Conservation (phyloP, 225 moss, liverwort and hornwort species). For the Polytrichum formosum region DNA sequence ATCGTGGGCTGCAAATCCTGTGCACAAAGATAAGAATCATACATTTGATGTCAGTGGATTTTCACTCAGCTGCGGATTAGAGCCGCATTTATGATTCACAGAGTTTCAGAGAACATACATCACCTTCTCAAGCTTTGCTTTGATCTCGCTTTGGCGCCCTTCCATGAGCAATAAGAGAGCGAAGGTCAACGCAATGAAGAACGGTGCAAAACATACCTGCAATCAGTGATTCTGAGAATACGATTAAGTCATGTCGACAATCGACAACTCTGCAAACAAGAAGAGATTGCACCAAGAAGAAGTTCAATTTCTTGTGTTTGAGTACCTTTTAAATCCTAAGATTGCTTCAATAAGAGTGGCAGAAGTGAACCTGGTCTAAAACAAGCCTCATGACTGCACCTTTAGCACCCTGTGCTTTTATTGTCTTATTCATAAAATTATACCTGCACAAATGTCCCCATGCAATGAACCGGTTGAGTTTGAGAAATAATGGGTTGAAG, state of each 20-base stretch:
- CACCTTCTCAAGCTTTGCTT: constrained; percentile 35
- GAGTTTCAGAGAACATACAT: constrained; percentile 5
- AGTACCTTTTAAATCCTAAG: background rate
- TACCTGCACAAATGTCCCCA: constrained; percentile 21
- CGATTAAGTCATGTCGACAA: too few species aligned
- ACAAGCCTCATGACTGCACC: constrained; percentile 24
- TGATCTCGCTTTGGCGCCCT: constrained; percentile 26
- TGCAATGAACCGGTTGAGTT: too few species aligned
- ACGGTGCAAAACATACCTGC: constrained; percentile 37
- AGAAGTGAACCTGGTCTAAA: constrained; percentile 34
- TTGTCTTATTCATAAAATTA: constrained; percentile 29
- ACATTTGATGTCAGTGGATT: too few species aligned
- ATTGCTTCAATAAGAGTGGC: background rate
- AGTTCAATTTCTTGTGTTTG: background rate
- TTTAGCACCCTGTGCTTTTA: constrained; percentile 26
- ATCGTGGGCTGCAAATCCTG: constrained; percentile 45
- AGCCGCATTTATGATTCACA: too few species aligned
- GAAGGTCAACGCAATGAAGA: constrained; percentile 39
- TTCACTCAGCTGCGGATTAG: too few species aligned
- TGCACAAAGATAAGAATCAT: constrained; percentile 1
- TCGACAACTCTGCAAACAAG: too few species aligned
- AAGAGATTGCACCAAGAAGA: constrained; percentile 2
- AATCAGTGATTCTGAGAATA: too few species aligned
- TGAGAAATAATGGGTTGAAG: too few species aligned
- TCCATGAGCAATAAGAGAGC: constrained; percentile 36